Evolutionary conservation across 768 basidiomycete genomes (phyloP), one percentile per base, ranked within the genome.

Genomic region (Amanita muscaria): DNA sequence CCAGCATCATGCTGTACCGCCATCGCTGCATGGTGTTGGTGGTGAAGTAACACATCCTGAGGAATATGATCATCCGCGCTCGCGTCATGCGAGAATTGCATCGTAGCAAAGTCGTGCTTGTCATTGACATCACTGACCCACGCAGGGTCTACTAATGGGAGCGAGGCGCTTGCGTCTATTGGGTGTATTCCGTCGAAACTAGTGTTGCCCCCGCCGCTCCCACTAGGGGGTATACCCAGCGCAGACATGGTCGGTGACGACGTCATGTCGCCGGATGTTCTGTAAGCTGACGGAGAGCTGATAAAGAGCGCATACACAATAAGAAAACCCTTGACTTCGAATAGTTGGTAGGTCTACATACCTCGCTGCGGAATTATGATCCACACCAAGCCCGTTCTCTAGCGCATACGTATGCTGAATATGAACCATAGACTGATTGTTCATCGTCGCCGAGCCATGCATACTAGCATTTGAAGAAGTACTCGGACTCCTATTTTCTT

Each of bases 401-500:
- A 18, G 25, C 21, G n/a, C 19, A 45, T 45, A 38, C 12, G 29
- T 6, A 35, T 27, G 23, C 6, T 35, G 42, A 12, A 27, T 24
- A 15, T 38, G 44, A 7, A 41, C 8, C 27, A 41, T 29, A 5
- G 25, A n/a, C 24, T 10, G 40, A 24, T 15, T 41, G n/a, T n/a
- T n/a, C n/a, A n/a, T n/a, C n/a, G n/a, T n/a, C n/a, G n/a, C n/a
- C n/a, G n/a, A n/a, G n/a, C 43, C 43, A 14, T 45, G 44, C 11
- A 39, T 37, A 19, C 44, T 39, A 11, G 44, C 15, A 37, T 27
- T 46, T 3, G 44, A 46, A 1, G 44, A 46, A 6, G 44, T 39
- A 30, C 44, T 46, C 8, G 44, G 44, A 16, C 44, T 46, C 37
- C 44, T 46, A 38, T 32, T 39, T 12, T 46, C 44, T 3, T 39